Conservation (phyloP, 371 early-diverging fungal species). For the Apophysomyces variabilis region DNA sequence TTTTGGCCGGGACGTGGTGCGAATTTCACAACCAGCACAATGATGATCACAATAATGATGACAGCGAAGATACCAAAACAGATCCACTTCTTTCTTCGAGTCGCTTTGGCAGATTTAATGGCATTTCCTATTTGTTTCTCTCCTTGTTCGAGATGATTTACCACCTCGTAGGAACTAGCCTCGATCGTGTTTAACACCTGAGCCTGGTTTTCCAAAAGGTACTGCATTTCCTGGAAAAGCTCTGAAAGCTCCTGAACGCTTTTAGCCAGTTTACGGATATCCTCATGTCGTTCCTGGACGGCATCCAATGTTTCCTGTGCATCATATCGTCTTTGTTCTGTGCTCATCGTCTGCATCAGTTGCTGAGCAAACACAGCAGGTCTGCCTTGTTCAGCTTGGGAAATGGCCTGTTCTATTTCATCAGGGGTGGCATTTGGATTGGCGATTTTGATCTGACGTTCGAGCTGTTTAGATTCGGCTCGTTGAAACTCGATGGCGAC, state of each 20-base stretch:
- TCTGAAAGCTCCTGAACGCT: slow-evolving; percentile 49
- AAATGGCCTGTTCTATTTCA: slow-evolving; percentile 49
- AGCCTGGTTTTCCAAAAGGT: slow-evolving; percentile 44
- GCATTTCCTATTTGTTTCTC: slow-evolving; percentile 39
- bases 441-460: slow-evolving; percentile 54
- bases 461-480: slow-evolving; percentile 44
- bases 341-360: slow-evolving; percentile 41
- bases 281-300: slow-evolving; percentile 56
- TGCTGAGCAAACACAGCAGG: slow-evolving; percentile 54
- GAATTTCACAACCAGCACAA: slow-evolving; percentile 39
- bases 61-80: slow-evolving; percentile 48
- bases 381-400: slow-evolving; percentile 46
- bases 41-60: slow-evolving; percentile 49
- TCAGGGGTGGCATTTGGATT: slow-evolving; percentile 53
- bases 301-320: slow-evolving; percentile 52
- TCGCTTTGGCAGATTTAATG: slow-evolving; percentile 35
- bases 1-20: slow-evolving; percentile 22
- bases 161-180: slow-evolving; percentile 39
- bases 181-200: slow-evolving; percentile 49
- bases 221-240: slow-evolving; percentile 53
- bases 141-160: slow-evolving; percentile 41
- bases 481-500: slow-evolving; percentile 51
- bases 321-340: slow-evolving; percentile 44
- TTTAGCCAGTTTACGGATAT: slow-evolving; percentile 48
- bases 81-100: slow-evolving; percentile 56